Evolutionary conservation across 2,329 filamentous ascomycete genomes (phyloP).

Genomic region (Nigrospora osmanthi): DNA sequence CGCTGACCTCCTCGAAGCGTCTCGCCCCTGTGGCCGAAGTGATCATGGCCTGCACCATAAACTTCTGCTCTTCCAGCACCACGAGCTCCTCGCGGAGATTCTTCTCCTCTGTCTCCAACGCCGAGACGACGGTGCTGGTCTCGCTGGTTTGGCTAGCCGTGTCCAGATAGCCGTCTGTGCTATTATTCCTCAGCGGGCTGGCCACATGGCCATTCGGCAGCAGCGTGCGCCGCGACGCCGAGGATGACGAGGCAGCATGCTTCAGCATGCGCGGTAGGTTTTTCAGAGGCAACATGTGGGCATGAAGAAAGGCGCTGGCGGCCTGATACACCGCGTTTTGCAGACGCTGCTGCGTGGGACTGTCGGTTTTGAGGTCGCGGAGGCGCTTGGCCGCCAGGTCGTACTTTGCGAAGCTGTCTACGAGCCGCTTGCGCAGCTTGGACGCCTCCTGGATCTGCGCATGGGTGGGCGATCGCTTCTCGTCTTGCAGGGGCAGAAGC

Average conservation of each 20-base stretch:
- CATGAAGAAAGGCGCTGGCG: constrained; percentile 74
- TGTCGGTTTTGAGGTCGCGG: constrained; percentile 68
- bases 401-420: constrained; percentile 85
- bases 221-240: constrained; percentile 21
- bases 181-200: constrained; percentile 39
- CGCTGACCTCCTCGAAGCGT: constrained; percentile 80
- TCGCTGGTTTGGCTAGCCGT: constrained; percentile 43
- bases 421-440: constrained; percentile 82
- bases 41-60: constrained; percentile 83
- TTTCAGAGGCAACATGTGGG: constrained; percentile 86
- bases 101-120: constrained; percentile 76
- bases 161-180: constrained; percentile 29
- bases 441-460: constrained; percentile 76
- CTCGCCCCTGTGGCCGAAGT: constrained; percentile 65
- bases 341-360: constrained; percentile 62
- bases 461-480: constrained; percentile 39
- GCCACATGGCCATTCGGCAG: constrained; percentile 21
- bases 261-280: constrained; percentile 61
- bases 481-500: constrained; percentile 60
- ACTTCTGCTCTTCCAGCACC: constrained; percentile 84
- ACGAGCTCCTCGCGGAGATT: constrained; percentile 71
- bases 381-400: constrained; percentile 74
- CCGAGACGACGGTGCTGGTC: constrained; percentile 43
- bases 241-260: constrained; percentile 27
- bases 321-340: constrained; percentile 79